These are phyloP conservation scores for Amanita pallidorosea DNA, from an alignment of 768 basidiomycete species.

Conservation along the genomic window DNA sequence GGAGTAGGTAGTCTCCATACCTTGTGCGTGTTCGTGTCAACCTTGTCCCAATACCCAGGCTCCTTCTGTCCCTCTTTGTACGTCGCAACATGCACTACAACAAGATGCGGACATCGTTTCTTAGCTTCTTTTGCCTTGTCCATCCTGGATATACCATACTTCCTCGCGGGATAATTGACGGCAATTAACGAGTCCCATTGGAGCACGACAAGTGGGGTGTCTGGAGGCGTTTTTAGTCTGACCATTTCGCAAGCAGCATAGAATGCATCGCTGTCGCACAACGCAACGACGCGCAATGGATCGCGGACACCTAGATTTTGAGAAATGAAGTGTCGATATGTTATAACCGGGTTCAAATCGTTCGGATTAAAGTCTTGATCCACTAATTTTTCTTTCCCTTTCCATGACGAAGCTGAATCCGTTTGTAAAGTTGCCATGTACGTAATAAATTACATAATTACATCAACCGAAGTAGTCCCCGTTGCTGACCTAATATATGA, in stretches of 20 bases:
- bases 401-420: constrained; percentile 23
- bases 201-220: constrained; percentile 66
- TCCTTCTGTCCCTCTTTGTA: constrained; percentile 82
- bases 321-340: constrained; percentile 69
- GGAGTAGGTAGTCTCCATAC: constrained; percentile 24
- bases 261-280: constrained; percentile 86
- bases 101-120: constrained; percentile 75
- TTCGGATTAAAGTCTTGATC: constrained; percentile 31
- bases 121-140: constrained; percentile 74
- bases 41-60: constrained; percentile 87
- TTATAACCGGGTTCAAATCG: constrained; percentile 58
- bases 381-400: constrained; percentile 44
- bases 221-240: constrained; percentile 51
- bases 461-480: no score
- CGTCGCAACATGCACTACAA: constrained; percentile 89
- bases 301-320: constrained; percentile 60
- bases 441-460: no score
- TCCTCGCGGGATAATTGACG: constrained; percentile 90
- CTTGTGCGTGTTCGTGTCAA: constrained; percentile 88
- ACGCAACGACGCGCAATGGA: constrained; percentile 75
- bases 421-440: not conserved
- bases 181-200: constrained; percentile 91
- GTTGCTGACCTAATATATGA: no score
- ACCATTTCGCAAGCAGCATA: constrained; percentile 84
- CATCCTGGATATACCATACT: constrained; percentile 90